Evolutionary conservation across 306 rosid species (phyloP), one percentile per base, ranked within the genome.

Genomic region (Purshia tridentata): DNA sequence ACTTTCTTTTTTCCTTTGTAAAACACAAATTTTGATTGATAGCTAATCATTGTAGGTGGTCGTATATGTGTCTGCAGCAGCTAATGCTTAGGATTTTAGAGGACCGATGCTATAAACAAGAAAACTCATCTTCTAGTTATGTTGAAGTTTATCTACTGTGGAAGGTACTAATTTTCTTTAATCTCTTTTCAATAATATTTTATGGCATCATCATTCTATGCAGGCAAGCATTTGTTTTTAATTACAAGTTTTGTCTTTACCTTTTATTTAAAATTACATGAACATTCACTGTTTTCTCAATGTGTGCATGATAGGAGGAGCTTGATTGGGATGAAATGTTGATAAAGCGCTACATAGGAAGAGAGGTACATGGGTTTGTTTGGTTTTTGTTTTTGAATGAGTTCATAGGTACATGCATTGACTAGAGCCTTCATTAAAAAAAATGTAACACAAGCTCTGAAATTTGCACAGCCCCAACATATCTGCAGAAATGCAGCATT

Each of bases 291-390:
- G 69, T 65, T 19, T 29, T 67, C 56, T 64, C 58, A 58, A 11
- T 64, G 57, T 72, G 76, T 78, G 68, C 53, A 52, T 84, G 79
- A 39, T 84, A 94, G 96, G 97, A 89, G 4, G 96, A 94, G 84
- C 95, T 94, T 45, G 85, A 88, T 41, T 94, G 98, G 98, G 83
- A 89, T 74, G 86, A 85, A 82, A 81, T 61, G 72, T 73, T 89
- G 88, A 86, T 93, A 72, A 86, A 87, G 83, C 91, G 74, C 44
- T 91, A 85, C 75, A 75, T 88, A 9, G 97, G 98, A 85, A 89
- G 97, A 86, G 98, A 91, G 96, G 97, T 91, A 51, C 39, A 57
- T 51, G 44, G 67, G 55, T 66, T 41, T 67, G 18, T 59, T 4
- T 29, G 35, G 9, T 55, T 41, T 63, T 66, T 5, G 6, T n/a